phyloP scores from a whole-genome alignment of 129 eudicot species.

The Deinandra increscens region DNA sequence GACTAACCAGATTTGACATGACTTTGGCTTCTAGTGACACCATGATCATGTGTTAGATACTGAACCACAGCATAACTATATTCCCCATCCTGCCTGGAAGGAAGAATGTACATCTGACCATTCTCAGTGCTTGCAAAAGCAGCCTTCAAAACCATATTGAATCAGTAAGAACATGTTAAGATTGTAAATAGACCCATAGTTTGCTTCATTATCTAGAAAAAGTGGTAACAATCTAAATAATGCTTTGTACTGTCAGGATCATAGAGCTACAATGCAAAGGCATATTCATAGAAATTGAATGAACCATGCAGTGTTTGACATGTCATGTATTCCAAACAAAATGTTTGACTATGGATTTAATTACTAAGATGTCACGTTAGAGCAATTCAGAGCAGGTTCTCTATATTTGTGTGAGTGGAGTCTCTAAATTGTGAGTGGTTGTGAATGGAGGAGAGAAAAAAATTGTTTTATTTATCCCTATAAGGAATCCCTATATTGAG shows the following conservation, averaged over 20 bases:
- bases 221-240: background rate
- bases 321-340: background rate
- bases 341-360: background rate
- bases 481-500: too few relatives aligned
- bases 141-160: slow-evolving; percentile 42
- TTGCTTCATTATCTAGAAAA: background rate
- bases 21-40: slow-evolving; percentile 3
- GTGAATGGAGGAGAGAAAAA: too few relatives aligned
- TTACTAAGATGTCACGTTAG: background rate
- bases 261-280: background rate
- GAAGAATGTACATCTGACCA: slow-evolving; percentile 42
- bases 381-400: too few relatives aligned
- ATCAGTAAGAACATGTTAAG: background rate
- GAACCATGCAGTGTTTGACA: background rate
- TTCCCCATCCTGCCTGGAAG: slow-evolving; percentile 30
- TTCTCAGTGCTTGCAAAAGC: slow-evolving; percentile 40
- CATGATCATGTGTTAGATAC: slow-evolving; percentile 25
- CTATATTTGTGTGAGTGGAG: too few relatives aligned
- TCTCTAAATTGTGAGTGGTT: too few relatives aligned
- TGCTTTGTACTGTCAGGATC: background rate
- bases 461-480: too few relatives aligned
- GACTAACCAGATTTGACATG: slow-evolving; percentile 14
- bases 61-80: slow-evolving; percentile 30
- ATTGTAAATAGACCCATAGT: background rate
- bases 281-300: background rate